Conservation (phyloP, 2,329 filamentous ascomycete genomes). For the Phaeosphaeriaceae sp. region DNA sequence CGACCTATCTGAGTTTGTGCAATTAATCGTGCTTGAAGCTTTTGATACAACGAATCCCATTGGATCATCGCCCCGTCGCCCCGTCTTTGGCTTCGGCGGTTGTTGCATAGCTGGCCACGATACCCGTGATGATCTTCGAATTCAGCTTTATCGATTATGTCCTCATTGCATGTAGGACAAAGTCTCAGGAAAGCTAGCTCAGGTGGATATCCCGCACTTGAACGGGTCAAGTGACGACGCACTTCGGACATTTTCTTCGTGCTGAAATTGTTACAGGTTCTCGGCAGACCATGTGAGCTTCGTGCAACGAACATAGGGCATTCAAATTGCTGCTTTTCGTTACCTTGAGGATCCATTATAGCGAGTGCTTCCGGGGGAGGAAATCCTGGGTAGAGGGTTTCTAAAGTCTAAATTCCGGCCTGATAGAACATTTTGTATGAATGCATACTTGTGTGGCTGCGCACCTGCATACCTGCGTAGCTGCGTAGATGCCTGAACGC, state of each 20-base stretch:
- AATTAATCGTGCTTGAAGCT: too few relatives aligned
- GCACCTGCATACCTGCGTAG: constrained; percentile 1
- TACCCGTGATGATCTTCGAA: too few relatives aligned
- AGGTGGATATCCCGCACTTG: not conserved
- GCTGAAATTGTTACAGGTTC: constrained; percentile 1
- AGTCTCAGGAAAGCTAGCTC: constrained; percentile 14
- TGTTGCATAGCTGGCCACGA: too few relatives aligned
- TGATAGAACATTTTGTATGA: constrained; percentile 11
- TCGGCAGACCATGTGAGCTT: not conserved
- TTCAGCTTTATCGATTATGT: constrained; percentile 7
- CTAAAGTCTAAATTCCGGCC: not conserved
- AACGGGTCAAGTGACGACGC: constrained; percentile 11
- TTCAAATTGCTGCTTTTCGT: not conserved
- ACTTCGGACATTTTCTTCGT: constrained; percentile 10
- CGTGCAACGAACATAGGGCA: constrained; percentile 1
- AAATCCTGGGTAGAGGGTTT: not conserved
- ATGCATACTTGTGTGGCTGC: constrained; percentile 1
- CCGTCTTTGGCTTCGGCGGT: too few relatives aligned
- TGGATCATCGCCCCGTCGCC: too few relatives aligned
- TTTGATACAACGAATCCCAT: too few relatives aligned
- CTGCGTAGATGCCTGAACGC: constrained; percentile 8
- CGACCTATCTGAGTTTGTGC: too few relatives aligned
- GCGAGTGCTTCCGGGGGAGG: not conserved
- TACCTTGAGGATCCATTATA: not conserved
- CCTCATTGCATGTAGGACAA: constrained; percentile 18